Base-by-base conservation (phyloP, 495 filamentous ascomycete genomes). In the Lentithecium fluviatile region DNA sequence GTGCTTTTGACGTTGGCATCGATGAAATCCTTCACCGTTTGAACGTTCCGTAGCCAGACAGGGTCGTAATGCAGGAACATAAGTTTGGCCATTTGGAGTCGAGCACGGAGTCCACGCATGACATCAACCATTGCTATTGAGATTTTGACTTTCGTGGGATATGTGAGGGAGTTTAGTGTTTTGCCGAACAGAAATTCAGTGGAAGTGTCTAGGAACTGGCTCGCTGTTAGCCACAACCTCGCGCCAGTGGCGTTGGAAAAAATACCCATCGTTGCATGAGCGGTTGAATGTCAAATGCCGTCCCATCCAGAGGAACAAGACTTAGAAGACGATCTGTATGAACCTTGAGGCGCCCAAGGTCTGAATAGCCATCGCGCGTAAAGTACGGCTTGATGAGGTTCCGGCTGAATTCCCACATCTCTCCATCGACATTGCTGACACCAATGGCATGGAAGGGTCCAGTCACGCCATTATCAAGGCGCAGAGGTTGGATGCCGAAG, bases 201-300 rank as follows among this genome's bases (percentile, higher is more conserved):
- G 3, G 49, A 52, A n/a, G 49, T 52, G n/a, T 52, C 49, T 2
- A 52, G 29, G 24, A 52, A 32, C 49, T 52, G 34, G 17, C n/a
- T n/a, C n/a, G n/a, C n/a, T n/a, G n/a, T n/a, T n/a, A n/a, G n/a
- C n/a, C n/a, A n/a, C n/a, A n/a, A n/a, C n/a, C n/a, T n/a, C n/a
- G n/a, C n/a, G n/a, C n/a, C n/a, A n/a, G n/a, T n/a, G n/a, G n/a
- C n/a, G n/a, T n/a, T n/a, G n/a, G n/a, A n/a, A n/a, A n/a, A n/a
- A n/a, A n/a, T 21, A 26, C 46, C 46, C 46, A 49, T 21, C 46
- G 2, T 15, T 49, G 46, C 2, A 49, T 4, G 2, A 49, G 46
- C 17, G 23, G 17, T 23, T 49, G 46, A 6, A 49, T 49, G 19
- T 49, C 46, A 4, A 49, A 2, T 6, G 46, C 23, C 2, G 46